Base-by-base conservation (phyloP, 345 rosid genomes). In the Passiflora organensis region DNA sequence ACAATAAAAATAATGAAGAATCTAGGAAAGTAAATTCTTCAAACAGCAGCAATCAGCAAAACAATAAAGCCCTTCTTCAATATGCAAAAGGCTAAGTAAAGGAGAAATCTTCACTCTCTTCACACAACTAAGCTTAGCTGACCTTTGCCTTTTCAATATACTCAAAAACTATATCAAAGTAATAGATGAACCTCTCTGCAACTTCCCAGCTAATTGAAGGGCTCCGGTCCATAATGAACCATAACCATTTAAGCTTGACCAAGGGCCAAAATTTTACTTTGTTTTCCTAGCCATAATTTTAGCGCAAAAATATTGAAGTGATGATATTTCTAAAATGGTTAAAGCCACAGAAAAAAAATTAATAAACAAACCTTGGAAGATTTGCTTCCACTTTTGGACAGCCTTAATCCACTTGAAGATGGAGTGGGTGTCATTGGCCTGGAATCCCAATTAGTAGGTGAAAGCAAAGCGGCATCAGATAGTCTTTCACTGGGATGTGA, bases 361-460 rank as follows among this genome's bases (percentile, higher is more conserved):
- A 21, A n/a, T 41, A 53, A n/a, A 16, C 71, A 66, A 69, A 91
- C 98, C 96, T 88, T 86, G 18, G 95, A 86, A 17, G 98, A 84
- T 73, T 82, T 86, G 80, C 89, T 88, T 61, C 70, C 53, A 43
- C 83, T 93, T 76, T 68, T 82, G 59, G 86, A 70, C 52, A 82
- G 56, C 65, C 77, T 88, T 48, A 82, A 67, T 43, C 88, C 93
- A 49, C 74, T 77, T 59, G 98, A 88, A 64, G 98, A 81, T 2
- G 93, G 85, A 18, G 83, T 62, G 2, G 96, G 93, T 15, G 96
- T 85, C 90, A 78, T 76, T 34, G 97, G 96, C 66, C 79, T 75
- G 18, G 73, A 43, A 36, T 73, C 87, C 85, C 76, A 74, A 38
- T 58, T 78, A 13, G 68, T 64, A 63, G 96, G 87, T 56, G 95